Conservation (phyloP, 768 basidiomycete genomes). For the Coprinopsis sp. region DNA sequence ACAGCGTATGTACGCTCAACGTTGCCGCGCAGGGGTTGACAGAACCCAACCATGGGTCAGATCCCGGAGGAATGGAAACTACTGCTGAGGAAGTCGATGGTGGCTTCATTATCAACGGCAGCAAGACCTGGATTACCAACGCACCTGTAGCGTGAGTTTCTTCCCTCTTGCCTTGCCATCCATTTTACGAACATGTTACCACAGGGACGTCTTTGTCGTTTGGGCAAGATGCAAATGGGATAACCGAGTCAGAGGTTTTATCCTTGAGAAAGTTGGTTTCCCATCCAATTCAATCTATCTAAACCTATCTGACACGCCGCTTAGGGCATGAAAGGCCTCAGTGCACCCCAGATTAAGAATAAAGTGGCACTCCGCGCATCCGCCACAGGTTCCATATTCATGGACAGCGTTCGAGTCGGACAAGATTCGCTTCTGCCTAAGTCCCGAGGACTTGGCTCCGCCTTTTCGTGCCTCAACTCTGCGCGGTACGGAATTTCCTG, state of each 20-base stretch:
- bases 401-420: slow-evolving; percentile 83
- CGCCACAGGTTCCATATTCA: slow-evolving; percentile 81
- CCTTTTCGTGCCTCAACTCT: slow-evolving; percentile 91
- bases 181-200: slow-evolving; percentile 9
- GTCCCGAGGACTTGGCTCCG: slow-evolving; percentile 70
- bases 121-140: slow-evolving; percentile 98
- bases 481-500: slow-evolving; percentile 90
- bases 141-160: slow-evolving; percentile 77
- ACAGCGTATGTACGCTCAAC: neutral
- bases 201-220: slow-evolving; percentile 82
- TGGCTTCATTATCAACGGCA: slow-evolving; percentile 82
- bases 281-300: neutral
- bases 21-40: slow-evolving; percentile 68
- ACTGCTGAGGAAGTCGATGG: slow-evolving; percentile 80
- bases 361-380: slow-evolving; percentile 89
- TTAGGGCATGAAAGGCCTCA: slow-evolving; percentile 77
- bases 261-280: slow-evolving; percentile 82
- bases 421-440: slow-evolving; percentile 74
- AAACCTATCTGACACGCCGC: neutral
- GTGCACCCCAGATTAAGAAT: slow-evolving; percentile 86
- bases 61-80: slow-evolving; percentile 97
- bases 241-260: slow-evolving; percentile 80
- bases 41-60: slow-evolving; percentile 95
- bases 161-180: neutral
- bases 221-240: slow-evolving; percentile 98